A percentile compares a stretch with the other conserved stretches of the same genome.
phyloP scores from a whole-genome alignment of 1,284 basidiomycete genomes.

The Ganoderma leucocontextum region DNA sequence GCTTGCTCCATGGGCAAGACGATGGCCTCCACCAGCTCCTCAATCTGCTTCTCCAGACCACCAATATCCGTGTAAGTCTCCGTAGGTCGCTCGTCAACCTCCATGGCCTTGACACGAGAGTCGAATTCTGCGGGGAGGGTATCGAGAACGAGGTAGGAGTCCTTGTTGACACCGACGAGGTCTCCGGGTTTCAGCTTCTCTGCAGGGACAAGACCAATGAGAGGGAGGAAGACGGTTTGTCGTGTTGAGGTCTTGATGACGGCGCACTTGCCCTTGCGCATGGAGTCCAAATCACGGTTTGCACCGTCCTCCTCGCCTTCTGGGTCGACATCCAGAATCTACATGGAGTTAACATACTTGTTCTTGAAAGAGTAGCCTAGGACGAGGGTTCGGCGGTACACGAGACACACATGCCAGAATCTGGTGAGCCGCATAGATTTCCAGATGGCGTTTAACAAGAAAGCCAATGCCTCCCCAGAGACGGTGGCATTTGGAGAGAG shows the following conservation, averaged over 20 bases:
- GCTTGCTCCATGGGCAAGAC: slow-evolving; percentile 85
- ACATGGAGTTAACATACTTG: slow-evolving; percentile 13
- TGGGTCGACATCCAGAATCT: slow-evolving; percentile 96
- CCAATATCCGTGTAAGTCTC: slow-evolving; percentile 85
- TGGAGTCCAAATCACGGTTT: slow-evolving; percentile 91
- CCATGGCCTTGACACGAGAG: slow-evolving; percentile 90
- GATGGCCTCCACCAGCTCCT: slow-evolving; percentile 83
- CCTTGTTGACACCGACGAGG: slow-evolving; percentile 99
- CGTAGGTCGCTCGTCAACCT: slow-evolving; percentile 86
- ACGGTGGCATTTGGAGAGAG: not conserved
- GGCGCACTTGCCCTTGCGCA: slow-evolving; percentile 96
- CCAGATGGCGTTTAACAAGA: no score
- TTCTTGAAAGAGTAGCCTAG: not conserved
- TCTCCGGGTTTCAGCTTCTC: slow-evolving; percentile 91
- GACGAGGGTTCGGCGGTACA: not conserved
- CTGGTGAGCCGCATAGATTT: no score
- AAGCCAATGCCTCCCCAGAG: not conserved
- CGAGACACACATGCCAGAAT: not conserved
- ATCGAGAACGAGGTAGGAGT: slow-evolving; percentile 98
- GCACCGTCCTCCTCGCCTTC: slow-evolving; percentile 94
- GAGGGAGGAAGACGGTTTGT: slow-evolving; percentile 97
- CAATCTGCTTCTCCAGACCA: slow-evolving; percentile 85
- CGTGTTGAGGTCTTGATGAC: slow-evolving; percentile 99
- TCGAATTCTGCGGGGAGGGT: slow-evolving; percentile 84
- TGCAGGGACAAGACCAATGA: slow-evolving; percentile 96